Base-by-base conservation (phyloP, 805 yeast genomes). In the Starmerella floricola region DNA sequence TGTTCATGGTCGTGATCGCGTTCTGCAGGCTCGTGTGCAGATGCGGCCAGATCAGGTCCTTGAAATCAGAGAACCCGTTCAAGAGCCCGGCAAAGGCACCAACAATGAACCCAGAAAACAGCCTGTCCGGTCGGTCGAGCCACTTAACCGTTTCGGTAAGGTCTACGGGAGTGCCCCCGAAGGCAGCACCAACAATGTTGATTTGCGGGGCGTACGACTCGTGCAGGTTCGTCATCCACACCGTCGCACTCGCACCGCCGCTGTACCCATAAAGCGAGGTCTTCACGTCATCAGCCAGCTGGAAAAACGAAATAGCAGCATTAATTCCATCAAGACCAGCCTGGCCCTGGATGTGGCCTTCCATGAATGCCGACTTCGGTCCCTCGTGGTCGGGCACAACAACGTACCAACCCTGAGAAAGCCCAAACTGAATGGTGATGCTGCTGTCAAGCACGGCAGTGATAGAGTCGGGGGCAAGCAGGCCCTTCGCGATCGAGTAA, bases 351-450 rank as follows among this genome's bases (percentile, higher is more conserved):
- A 45, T 46, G 35, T 38, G 28, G 10, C 59, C 59, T 8, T 58
- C 57, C 12, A 48, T 34, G 41, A 55, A 56, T 6, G 57, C 42
- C 17, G 58, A 51, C 21, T 46, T 37, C 29, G 56, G 54, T 8
- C 60, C 60, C 43, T 56, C 59, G 42, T 56, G 55, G 39, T 56
- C 60, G 8, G 60, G 57, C 30, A 36, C 36, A 19, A 44, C 42
- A 15, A 47, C 40, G 8, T 44, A 39, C 29, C 26, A 44, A 6
- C 50, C 50, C 8, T 44, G 18, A 19, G 18, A 5, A 4, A 44
- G 31, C 12, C 42, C 38, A 12, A 28, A 15, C 17, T 44, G 23
- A 17, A 44, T 21, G 8, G 20, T 4, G 6, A 26, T 15, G 2
- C 20, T 5, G 13, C 18, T 13, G 33, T 33, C 42, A 13, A 23